Conservation (phyloP, 768 basidiomycete genomes). For the Rossbeevera mucosa region DNA sequence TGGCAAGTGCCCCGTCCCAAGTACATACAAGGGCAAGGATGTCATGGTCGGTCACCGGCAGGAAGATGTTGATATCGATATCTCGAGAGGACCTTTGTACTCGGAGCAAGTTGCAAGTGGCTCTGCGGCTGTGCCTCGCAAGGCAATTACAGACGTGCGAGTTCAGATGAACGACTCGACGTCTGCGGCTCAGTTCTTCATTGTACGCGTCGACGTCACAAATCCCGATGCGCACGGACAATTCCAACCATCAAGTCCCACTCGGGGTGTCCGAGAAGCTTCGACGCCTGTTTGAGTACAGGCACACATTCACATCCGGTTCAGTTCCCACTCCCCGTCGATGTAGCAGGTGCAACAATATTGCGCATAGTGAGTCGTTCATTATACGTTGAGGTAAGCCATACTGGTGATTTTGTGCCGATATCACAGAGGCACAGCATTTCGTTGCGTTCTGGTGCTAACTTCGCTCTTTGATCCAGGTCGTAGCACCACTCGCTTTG, state of each 20-base stretch:
- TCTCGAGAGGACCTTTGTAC: neutral
- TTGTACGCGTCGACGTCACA: slow-evolving; percentile 16
- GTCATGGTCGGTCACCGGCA: slow-evolving; percentile 2
- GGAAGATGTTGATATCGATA: neutral
- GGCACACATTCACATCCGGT: slow-evolving; percentile 22
- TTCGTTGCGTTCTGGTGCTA: neutral
- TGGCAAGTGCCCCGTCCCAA: slow-evolving; percentile 14
- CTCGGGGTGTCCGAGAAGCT: neutral
- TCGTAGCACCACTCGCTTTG: slow-evolving; percentile 14
- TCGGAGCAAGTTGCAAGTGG: neutral
- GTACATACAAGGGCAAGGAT: neutral
- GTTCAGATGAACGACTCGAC: slow-evolving; percentile 14
- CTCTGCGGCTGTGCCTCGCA: neutral
- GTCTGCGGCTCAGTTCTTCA: slow-evolving; percentile 9
- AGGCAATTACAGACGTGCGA: neutral
- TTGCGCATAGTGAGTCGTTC: slow-evolving; percentile 50
- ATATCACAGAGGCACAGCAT: neutral
- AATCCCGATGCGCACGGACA: slow-evolving; percentile 11
- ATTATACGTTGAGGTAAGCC: slow-evolving; percentile 38
- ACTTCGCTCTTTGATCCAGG: slow-evolving; percentile 7
- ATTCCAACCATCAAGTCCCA: slow-evolving; percentile 5
- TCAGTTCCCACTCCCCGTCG: slow-evolving; percentile 43
- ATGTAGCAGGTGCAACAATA: slow-evolving; percentile 34
- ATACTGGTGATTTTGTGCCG: neutral
- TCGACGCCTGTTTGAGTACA: slow-evolving; percentile 10